phyloP scores from a whole-genome alignment of 495 filamentous ascomycete genomes.

The Neurospora sublineolata region DNA sequence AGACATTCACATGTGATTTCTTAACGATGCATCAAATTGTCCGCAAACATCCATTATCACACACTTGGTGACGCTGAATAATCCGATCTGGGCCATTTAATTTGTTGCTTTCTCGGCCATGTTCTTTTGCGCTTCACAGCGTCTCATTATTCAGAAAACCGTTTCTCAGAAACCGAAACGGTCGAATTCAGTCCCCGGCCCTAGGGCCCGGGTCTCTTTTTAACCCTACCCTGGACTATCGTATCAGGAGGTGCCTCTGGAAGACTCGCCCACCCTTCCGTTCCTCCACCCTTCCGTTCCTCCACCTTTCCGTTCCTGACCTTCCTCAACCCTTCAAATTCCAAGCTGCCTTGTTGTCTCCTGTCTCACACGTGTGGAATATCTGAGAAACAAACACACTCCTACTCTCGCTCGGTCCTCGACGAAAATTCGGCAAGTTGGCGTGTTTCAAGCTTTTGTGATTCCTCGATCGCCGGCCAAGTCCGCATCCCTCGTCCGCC shows the following conservation, averaged over 20 bases:
- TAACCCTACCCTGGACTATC: neutral
- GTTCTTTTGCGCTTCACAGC: neutral
- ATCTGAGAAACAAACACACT: neutral
- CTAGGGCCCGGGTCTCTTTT: neutral
- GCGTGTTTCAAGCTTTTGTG: neutral
- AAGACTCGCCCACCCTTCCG: neutral
- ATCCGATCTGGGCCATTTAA: neutral
- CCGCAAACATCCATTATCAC: neutral
- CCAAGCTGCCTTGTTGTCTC: neutral
- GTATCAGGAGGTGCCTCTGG: neutral
- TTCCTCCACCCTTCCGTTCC: too few species aligned
- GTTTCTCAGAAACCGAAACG: neutral
- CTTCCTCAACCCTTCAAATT: neutral
- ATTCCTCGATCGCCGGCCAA: neutral
- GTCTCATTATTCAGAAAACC: neutral
- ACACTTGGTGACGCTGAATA: neutral
- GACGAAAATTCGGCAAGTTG: neutral
- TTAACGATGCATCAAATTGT: neutral
- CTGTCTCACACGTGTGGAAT: neutral
- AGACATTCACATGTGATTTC: neutral
- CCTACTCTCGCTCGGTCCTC: neutral
- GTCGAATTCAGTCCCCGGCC: neutral
- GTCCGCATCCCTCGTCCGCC: neutral
- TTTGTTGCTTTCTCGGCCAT: neutral
- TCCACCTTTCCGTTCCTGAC: neutral